Evolutionary conservation across 2,329 filamentous ascomycete species (phyloP).

Genomic region (Fusarium pseudoanthophilum): DNA sequence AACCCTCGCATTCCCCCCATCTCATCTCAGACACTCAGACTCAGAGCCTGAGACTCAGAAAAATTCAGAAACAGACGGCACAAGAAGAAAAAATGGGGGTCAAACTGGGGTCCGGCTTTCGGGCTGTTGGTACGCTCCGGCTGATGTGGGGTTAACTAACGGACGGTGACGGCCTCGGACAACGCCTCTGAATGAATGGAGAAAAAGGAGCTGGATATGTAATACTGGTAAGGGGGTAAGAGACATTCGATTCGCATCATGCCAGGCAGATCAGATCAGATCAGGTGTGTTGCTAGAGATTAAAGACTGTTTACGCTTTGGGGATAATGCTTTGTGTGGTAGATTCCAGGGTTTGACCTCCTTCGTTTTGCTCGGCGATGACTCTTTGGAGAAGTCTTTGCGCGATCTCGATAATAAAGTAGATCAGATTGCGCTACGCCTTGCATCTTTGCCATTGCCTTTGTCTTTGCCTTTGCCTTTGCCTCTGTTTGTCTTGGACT

Average conservation of each 20-base stretch:
- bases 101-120: conserved; percentile 41
- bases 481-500: neutral
- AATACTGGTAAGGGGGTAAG: neutral
- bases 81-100: neutral
- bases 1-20: neutral
- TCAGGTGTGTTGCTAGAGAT: neutral
- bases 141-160: conserved; percentile 7
- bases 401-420: conserved; percentile 1
- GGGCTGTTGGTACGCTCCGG: conserved; percentile 45
- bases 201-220: neutral
- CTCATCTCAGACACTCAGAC: neutral
- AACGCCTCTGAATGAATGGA: conserved; percentile 1
- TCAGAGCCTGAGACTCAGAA: neutral
- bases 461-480: neutral
- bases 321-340: neutral
- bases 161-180: conserved; percentile 10
- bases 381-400: conserved; percentile 7
- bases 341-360: neutral
- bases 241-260: neutral
- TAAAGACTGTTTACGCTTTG: neutral
- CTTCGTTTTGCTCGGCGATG: neutral
- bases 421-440: neutral
- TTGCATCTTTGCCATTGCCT: neutral
- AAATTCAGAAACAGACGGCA: neutral
- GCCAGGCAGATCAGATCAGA: neutral